phyloP scores from a whole-genome alignment of 768 basidiomycete species.

The Kwoniella dejecticola region DNA sequence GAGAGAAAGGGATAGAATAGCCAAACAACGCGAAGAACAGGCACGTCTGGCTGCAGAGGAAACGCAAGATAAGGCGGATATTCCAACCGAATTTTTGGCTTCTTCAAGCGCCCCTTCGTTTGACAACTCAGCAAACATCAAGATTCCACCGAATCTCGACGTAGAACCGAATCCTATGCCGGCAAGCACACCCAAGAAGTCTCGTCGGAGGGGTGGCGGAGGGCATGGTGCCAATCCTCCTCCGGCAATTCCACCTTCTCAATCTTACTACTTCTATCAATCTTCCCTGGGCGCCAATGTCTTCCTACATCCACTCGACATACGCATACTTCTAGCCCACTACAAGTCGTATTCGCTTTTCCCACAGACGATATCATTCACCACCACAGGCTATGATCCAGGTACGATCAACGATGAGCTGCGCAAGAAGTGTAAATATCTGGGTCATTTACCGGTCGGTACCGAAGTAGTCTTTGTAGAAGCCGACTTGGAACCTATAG shows the following conservation, averaged over 20 bases:
- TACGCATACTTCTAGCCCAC: slow-evolving; percentile 83
- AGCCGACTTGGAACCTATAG: slow-evolving; percentile 75
- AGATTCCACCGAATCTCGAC: slow-evolving; percentile 37
- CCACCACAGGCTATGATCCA: slow-evolving; percentile 68
- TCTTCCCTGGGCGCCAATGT: slow-evolving; percentile 85
- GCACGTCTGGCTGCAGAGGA: slow-evolving; percentile 4
- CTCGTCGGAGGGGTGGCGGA: slow-evolving; percentile 19
- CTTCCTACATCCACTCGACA: slow-evolving; percentile 94
- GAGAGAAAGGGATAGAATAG: slow-evolving; percentile 36
- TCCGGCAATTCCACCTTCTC: slow-evolving; percentile 80
- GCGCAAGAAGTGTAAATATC: slow-evolving; percentile 91
- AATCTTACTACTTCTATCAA: slow-evolving; percentile 95
- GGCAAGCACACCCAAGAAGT: slow-evolving; percentile 21
- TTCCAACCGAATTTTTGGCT: slow-evolving; percentile 38
- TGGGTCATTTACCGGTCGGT: slow-evolving; percentile 85
- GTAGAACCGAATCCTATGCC: slow-evolving; percentile 40
- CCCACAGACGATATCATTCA: slow-evolving; percentile 75
- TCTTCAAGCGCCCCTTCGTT: slow-evolving; percentile 8
- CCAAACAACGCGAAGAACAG: slow-evolving; percentile 30
- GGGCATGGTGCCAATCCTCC: slow-evolving; percentile 17
- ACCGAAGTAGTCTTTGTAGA: slow-evolving; percentile 94
- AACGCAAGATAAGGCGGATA: slow-evolving; percentile 12
- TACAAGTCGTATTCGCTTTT: slow-evolving; percentile 70
- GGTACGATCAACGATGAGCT: slow-evolving; percentile 78
- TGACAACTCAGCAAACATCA: slow-evolving; percentile 17